Evolutionary conservation across 2,329 filamentous ascomycete genomes (phyloP), one percentile per base, ranked within the genome.

Genomic region (Didymella exigua): DNA sequence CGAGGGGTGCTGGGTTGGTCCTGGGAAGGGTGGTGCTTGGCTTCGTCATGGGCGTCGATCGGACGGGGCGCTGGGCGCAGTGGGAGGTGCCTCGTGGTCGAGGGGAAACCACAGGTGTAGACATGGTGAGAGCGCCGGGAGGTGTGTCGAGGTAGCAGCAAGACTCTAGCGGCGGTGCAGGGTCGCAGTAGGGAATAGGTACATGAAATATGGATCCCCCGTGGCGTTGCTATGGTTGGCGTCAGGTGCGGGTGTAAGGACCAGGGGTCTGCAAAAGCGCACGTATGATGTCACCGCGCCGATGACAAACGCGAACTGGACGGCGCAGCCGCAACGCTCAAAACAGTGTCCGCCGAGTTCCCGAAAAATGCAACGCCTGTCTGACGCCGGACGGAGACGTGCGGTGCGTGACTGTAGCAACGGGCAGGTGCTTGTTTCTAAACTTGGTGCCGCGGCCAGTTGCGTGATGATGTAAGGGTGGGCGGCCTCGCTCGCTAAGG

Each of bases 61-160:
- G 63, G 43, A 68, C 59, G 31, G 59, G 56, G 5, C 69, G 56
- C 24, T 63, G 57, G 45, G 66, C 62, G 10, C 63, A 58, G 44
- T 66, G 59, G 43, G 71, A 69, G 7, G 65, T 43, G 41, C 71
- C 71, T 58, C 68, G 63, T 30, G 64, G 68, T 58, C 71, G 51
- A 31, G 69, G 65, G 29, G 70, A 71, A n/a, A 73, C 45, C n/a
- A 61, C 68, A 58, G 71, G 71, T 30, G 69, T 72, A n/a, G 71
- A 71, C 72, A 75, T 75, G 27, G 57, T 34, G 55, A 46, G 41
- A 34, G 38, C 47, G 33, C 40, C 44, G 26, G 46, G 49, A 48
- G 19, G 14, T 41, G 21, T 21, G 31, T 37, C 50, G 50, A 52
- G 57, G 54, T 56, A 37, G 45, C 63, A 54, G 57, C 37, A 66